Evolutionary conservation across 768 basidiomycete genomes (phyloP).

Genomic region (Mycena haematopus): DNA sequence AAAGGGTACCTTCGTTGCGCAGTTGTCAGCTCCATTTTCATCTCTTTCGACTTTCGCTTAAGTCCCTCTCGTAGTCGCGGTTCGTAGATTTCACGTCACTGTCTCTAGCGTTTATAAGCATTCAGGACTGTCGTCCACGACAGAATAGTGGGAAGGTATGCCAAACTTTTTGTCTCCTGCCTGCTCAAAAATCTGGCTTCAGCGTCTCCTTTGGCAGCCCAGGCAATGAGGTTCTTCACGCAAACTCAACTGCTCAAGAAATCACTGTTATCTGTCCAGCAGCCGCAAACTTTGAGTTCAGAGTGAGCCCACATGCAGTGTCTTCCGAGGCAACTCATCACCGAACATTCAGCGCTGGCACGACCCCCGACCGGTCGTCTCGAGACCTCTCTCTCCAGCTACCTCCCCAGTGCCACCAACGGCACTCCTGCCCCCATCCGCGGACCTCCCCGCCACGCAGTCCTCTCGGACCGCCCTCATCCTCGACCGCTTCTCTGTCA

Average conservation of each 20-base stretch:
- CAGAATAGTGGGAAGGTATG: conserved; percentile 22
- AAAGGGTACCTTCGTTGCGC: conserved; percentile 78
- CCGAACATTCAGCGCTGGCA: conserved; percentile 61
- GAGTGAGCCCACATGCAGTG: conserved; percentile 44
- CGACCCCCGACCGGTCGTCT: conserved; percentile 58
- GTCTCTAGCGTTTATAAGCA: conserved; percentile 8
- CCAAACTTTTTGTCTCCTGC: conserved; percentile 37
- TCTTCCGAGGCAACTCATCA: conserved; percentile 10
- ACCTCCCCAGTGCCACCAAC: conserved; percentile 30
- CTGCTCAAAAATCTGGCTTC: conserved; percentile 67
- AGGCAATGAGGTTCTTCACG: conserved; percentile 77
- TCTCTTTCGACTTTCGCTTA: conserved; percentile 11
- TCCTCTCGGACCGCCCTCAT: conserved; percentile 82
- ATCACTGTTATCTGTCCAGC: conserved; percentile 74
- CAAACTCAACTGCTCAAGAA: conserved; percentile 84
- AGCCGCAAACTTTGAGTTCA: conserved; percentile 58
- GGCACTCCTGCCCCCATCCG: conserved; percentile 33
- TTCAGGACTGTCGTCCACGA: conserved; percentile 17
- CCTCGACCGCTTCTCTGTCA: conserved; percentile 74
- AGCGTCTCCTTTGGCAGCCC: conserved; percentile 81
- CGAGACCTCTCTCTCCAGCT: background rate
- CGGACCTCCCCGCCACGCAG: conserved; percentile 63
- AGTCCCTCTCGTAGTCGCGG: conserved; percentile 35
- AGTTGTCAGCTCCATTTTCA: conserved; percentile 56
- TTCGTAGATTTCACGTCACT: conserved; percentile 22